A percentile compares a stretch with the other conserved stretches of the same genome.
Conservation (phyloP, 176 grass and related monocot genomes). For the Tuctoria greenei region DNA sequence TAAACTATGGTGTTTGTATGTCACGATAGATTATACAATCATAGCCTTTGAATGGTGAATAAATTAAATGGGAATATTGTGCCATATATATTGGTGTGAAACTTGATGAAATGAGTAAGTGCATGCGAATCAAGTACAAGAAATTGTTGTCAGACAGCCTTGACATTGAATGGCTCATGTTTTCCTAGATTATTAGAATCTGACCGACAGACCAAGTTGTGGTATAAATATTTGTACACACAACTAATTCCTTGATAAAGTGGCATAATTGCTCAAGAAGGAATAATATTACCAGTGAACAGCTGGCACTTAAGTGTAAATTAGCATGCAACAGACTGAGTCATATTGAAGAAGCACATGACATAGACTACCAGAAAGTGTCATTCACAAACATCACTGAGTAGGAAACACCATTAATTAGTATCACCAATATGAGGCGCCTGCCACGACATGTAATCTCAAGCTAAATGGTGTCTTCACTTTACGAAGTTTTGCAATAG, state of each 20-base stretch:
- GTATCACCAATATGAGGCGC: background rate
- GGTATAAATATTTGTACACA: background rate
- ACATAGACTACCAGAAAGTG: background rate
- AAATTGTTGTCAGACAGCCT: background rate
- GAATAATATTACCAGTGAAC: background rate
- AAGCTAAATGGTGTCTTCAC: background rate
- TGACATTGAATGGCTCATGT: background rate
- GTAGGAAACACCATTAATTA: background rate
- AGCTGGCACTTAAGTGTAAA: background rate
- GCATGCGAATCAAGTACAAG: background rate
- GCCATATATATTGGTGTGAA: background rate
- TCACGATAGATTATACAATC: background rate
- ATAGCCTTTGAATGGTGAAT: background rate
- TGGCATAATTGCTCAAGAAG: background rate
- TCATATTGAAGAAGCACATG: background rate
- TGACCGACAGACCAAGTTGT: background rate
- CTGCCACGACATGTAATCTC: background rate
- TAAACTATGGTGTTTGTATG: background rate
- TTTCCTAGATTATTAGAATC: background rate
- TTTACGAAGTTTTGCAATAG: background rate
- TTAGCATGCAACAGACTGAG: background rate
- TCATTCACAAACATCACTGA: slow-evolving; percentile 3
- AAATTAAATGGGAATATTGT: background rate
- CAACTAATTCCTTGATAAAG: background rate
- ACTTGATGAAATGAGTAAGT: background rate